These are phyloP conservation scores for Eremochloa ophiuroides DNA, from an alignment of 176 grass and related monocot genomes.

Conservation along the genomic window DNA sequence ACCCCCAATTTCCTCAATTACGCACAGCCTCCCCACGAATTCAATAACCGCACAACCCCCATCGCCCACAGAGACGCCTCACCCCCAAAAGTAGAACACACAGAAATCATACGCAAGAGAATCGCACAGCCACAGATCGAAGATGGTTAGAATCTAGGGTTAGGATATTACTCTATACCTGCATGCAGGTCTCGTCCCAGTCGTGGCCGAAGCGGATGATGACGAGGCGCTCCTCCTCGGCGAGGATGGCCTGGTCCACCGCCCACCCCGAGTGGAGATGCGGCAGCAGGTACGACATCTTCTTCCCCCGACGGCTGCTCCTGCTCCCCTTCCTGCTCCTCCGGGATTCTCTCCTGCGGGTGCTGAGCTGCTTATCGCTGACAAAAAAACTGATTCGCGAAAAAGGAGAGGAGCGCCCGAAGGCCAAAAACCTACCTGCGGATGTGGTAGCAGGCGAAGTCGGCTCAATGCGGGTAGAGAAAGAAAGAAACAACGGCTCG, in stretches of 20 bases:
- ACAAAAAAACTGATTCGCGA: background rate
- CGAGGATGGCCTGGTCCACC: conserved; percentile 97
- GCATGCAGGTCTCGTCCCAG: conserved; percentile 99
- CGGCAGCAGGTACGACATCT: conserved; percentile 95
- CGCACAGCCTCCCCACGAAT: background rate
- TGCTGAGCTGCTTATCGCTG: background rate
- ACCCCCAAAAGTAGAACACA: background rate
- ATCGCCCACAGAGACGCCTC: background rate
- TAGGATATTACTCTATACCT: conserved; percentile 32
- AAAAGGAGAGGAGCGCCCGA: background rate
- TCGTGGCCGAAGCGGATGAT: conserved; percentile 98
- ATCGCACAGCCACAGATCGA: background rate
- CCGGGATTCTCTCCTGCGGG: background rate
- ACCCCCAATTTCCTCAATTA: background rate
- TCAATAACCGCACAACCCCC: background rate
- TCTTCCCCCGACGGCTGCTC: background rate
- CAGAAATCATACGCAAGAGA: background rate
- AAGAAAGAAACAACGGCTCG: background rate
- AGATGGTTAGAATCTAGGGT: background rate
- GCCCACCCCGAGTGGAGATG: conserved; percentile 99
- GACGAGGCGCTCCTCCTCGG: conserved; percentile 98
- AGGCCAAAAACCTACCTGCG: background rate
- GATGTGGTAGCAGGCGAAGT: background rate
- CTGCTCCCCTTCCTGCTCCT: background rate
- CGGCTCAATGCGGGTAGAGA: too few species aligned